Conservation (phyloP, 2,329 filamentous ascomycete species). For the Cercospora sojina region DNA sequence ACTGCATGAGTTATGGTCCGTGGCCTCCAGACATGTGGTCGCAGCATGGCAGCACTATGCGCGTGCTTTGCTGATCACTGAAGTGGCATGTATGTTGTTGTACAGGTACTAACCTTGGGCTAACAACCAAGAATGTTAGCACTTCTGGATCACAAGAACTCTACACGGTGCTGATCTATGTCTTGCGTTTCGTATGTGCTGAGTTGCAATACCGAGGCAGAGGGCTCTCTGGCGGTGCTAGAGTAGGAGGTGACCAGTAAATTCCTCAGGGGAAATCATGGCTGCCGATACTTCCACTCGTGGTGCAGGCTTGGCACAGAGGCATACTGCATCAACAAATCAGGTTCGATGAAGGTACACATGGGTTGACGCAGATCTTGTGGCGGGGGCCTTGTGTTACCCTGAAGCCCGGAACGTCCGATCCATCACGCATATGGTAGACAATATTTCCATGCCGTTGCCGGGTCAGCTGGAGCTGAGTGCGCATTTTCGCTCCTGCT, state of each 20-base stretch:
- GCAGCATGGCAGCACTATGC: constrained; percentile 1
- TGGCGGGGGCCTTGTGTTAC: neutral
- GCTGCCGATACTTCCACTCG: neutral
- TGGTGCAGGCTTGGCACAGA: neutral
- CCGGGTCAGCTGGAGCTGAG: neutral
- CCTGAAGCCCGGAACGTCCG: neutral
- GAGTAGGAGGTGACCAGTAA: neutral
- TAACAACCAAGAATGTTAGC: neutral
- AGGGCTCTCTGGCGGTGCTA: neutral
- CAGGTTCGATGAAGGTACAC: neutral
- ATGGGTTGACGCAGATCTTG: neutral
- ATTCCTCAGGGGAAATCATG: neutral
- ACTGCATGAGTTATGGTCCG: neutral
- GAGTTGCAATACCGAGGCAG: neutral
- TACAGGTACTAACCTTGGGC: neutral
- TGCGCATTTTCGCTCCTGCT: neutral
- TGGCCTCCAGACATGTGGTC: neutral
- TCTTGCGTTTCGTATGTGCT: neutral
- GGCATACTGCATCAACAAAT: neutral
- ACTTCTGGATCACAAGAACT: neutral
- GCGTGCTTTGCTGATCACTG: neutral
- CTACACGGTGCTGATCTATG: neutral
- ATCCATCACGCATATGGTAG: neutral
- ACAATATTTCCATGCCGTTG: neutral
- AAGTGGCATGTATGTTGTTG: neutral